Percentiles rank a stretch among this genome's conserved stretches.
Conservation (phyloP, 2,329 filamentous ascomycete genomes). For the Fusarium mexicanum region DNA sequence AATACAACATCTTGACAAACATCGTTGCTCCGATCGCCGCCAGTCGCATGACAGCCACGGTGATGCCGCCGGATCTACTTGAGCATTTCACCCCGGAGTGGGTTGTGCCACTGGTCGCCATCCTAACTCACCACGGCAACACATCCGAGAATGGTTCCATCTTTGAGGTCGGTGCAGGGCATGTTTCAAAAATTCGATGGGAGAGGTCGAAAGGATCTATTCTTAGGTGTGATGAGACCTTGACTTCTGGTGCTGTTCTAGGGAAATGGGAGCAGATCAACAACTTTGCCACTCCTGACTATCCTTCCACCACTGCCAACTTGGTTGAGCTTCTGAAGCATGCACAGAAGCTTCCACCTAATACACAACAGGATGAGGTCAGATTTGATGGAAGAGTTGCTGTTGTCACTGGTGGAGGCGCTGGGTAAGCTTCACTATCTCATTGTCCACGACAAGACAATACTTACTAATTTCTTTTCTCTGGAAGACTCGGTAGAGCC, state of each 20-base stretch:
- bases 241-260: background rate
- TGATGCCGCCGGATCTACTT: background rate
- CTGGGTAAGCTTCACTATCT: background rate
- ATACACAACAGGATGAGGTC: background rate
- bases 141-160: background rate
- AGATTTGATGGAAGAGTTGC: background rate
- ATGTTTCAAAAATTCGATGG: background rate
- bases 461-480: background rate
- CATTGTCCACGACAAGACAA: background rate
- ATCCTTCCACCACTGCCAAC: background rate
- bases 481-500: background rate
- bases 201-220: background rate
- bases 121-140: background rate
- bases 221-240: background rate
- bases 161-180: background rate
- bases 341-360: background rate
- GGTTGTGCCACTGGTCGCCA: background rate
- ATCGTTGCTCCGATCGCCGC: background rate
- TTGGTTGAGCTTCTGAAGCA: background rate
- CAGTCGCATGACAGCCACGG: background rate
- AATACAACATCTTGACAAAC: background rate
- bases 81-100: background rate
- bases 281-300: background rate
- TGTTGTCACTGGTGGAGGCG: background rate
- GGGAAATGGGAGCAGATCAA: background rate